These are phyloP conservation scores for Xylaria sp. DNA, from an alignment of 2,329 filamentous ascomycete species.

Conservation along the genomic window DNA sequence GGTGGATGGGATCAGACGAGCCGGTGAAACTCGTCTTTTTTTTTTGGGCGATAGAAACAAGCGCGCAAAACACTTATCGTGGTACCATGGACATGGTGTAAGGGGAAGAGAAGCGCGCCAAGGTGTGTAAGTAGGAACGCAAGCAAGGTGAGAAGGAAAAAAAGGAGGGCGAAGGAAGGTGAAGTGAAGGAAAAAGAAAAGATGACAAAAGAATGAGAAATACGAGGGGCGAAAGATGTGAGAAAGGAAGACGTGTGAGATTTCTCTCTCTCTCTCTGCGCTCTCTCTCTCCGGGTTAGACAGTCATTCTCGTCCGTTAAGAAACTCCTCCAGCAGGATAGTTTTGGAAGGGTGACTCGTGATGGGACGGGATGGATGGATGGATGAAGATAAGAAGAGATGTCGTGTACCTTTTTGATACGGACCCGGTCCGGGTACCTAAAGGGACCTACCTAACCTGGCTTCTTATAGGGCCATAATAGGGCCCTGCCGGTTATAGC, in stretches of 20 bases:
- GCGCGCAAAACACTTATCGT: constrained; percentile 8
- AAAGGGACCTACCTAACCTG: neutral
- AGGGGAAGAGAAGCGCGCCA: neutral
- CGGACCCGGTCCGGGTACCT: neutral
- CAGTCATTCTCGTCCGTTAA: constrained; percentile 9
- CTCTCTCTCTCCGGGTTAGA: neutral
- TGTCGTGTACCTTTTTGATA: neutral
- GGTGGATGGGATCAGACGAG: neutral
- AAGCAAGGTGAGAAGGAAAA: neutral
- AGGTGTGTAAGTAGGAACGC: neutral
- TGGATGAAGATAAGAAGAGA: neutral
- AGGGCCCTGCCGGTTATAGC: neutral
- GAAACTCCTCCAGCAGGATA: constrained; percentile 9
- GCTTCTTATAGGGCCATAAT: too few species aligned
- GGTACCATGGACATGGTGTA: constrained; percentile 9
- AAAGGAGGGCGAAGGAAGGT: neutral
- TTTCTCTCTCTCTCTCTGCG: too few species aligned
- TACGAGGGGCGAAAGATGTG: neutral
- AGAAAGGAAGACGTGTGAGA: neutral
- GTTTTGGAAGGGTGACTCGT: neutral
- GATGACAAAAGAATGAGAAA: neutral
- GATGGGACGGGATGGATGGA: neutral
- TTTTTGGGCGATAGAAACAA: neutral
- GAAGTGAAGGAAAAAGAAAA: neutral
- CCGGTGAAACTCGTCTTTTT: constrained; percentile 5